Base-by-base conservation (phyloP, 306 rosid genomes). In the Datisca glomerata region DNA sequence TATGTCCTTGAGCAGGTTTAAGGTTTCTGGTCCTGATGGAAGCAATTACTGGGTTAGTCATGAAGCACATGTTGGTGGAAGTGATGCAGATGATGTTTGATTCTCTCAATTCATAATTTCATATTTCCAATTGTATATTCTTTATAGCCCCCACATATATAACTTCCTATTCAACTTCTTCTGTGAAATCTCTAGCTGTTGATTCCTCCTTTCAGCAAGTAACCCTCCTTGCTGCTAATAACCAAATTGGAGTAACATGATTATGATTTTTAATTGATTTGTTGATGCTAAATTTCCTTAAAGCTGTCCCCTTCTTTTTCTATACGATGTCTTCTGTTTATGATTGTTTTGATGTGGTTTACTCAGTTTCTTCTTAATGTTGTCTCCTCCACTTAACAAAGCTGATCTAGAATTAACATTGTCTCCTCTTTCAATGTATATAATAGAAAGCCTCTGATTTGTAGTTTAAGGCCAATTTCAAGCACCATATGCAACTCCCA, bases 11-110 rank as follows among this genome's bases (percentile, higher is more conserved):
- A 24, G 65, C 80, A 86, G 96, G 71, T 67, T 7, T 49, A 81
- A 81, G 64, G 52, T 86, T 19, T 49, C 70, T 0, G 91, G 96
- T 48, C 96, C 91, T 13, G 93, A 82, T 24, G 96, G 83, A 65
- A 78, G 67, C 64, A 61, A 67, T 70, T 86, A 68, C 55, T 81
- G 85, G 82, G 65, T 63, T 45, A 67, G 68, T 60, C 81, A 67
- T 42, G 81, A 71, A 65, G 72, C 71, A 11, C 85, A 80, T 43
- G 59, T 67, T 45, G 83, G 78, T 28, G 80, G 83, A 74, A 81
- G 93, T 61, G 96, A 86, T 59, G 91, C 82, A 41, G 93, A 86
- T 41, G 96, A 86, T 25, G 81, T 53, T 43, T 81, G 67, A 53
- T 61, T 39, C n/a, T n/a, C n/a, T n/a, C n/a, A n/a, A n/a, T n/a